These are phyloP conservation scores for Pyrrhoderma lamaoense DNA, from an alignment of 1,284 basidiomycete genomes.

Conservation along the genomic window DNA sequence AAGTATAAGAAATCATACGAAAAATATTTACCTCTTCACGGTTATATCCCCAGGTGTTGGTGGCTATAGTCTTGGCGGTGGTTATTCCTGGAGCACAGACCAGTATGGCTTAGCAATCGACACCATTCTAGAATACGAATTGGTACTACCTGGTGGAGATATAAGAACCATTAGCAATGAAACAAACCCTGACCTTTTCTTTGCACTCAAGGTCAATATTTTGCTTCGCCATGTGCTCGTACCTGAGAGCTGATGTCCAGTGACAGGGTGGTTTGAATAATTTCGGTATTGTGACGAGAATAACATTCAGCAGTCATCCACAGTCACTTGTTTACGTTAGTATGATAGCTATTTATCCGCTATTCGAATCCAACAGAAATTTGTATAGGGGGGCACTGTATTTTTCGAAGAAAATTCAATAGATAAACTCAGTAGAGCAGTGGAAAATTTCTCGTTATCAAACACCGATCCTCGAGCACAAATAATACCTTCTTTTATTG, in stretches of 20 bases:
- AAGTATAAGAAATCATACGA: too few species aligned
- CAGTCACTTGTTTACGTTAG: slow-evolving; percentile 12
- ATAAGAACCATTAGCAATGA: slow-evolving; percentile 7
- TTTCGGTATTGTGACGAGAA: slow-evolving; percentile 15
- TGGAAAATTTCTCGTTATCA: slow-evolving; percentile 6
- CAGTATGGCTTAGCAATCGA: slow-evolving; percentile 16
- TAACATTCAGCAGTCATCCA: slow-evolving; percentile 1
- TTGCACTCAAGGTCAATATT: slow-evolving; percentile 6
- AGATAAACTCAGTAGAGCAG: slow-evolving; percentile 6
- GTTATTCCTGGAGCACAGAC: slow-evolving; percentile 18
- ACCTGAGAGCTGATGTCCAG: too few species aligned
- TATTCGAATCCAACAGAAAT: neutral
- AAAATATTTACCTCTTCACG: too few species aligned
- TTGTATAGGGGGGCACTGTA: too few species aligned
- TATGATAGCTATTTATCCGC: too few species aligned
- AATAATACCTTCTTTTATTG: slow-evolving; percentile 2
- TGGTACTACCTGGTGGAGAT: slow-evolving; percentile 13
- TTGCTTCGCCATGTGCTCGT: too few species aligned
- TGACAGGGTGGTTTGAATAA: slow-evolving; percentile 14
- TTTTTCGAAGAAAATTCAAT: neutral
- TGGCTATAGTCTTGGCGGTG: slow-evolving; percentile 15
- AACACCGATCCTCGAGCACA: slow-evolving; percentile 18
- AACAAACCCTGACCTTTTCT: slow-evolving; percentile 17
- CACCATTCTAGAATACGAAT: slow-evolving; percentile 9
- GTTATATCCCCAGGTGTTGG: slow-evolving; percentile 11